These are phyloP conservation scores for Pseudozyma pruni DNA, from an alignment of 1,284 basidiomycete genomes.

Conservation along the genomic window DNA sequence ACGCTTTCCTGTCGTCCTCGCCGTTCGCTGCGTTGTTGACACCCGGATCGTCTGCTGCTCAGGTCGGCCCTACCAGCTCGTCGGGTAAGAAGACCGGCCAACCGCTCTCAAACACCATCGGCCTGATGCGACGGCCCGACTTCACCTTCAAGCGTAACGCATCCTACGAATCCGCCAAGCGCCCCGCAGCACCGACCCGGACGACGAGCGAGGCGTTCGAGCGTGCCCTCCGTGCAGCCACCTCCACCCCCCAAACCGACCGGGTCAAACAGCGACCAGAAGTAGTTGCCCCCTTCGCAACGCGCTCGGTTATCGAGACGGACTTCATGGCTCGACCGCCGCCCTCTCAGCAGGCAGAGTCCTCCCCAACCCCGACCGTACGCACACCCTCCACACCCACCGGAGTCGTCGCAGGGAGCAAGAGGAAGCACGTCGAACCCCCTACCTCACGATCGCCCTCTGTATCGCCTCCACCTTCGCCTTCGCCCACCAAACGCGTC, in stretches of 20 bases:
- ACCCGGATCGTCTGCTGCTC: conserved; percentile 3
- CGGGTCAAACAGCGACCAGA: conserved; percentile 33
- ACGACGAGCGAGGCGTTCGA: conserved; percentile 45
- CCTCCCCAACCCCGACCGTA: conserved; percentile 1
- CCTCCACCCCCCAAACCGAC: conserved; percentile 27
- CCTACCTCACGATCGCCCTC: conserved; percentile 14
- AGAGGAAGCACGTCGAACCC: conserved; percentile 15
- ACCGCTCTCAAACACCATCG: background rate
- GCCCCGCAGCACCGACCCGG: conserved; percentile 18
- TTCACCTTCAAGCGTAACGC: conserved; percentile 34
- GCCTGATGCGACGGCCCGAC: conserved; percentile 35
- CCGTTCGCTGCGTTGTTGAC: conserved; percentile 23
- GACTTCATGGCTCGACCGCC: conserved; percentile 29
- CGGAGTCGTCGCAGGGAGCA: conserved; percentile 7
- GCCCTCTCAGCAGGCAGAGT: conserved; percentile 1
- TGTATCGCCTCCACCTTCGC: conserved; percentile 31
- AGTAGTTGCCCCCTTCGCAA: conserved; percentile 28
- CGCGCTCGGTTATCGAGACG: conserved; percentile 44
- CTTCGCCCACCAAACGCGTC: conserved; percentile 34
- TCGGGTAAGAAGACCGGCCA: conserved; percentile 23
- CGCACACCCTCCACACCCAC: conserved; percentile 14
- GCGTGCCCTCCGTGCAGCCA: conserved; percentile 34
- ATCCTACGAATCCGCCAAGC: conserved; percentile 35
- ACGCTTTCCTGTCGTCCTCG: conserved; percentile 9
- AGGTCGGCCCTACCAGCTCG: background rate